These are phyloP conservation scores for Trichoderma erinaceum DNA, from an alignment of 495 filamentous ascomycete genomes.

Conservation along the genomic window DNA sequence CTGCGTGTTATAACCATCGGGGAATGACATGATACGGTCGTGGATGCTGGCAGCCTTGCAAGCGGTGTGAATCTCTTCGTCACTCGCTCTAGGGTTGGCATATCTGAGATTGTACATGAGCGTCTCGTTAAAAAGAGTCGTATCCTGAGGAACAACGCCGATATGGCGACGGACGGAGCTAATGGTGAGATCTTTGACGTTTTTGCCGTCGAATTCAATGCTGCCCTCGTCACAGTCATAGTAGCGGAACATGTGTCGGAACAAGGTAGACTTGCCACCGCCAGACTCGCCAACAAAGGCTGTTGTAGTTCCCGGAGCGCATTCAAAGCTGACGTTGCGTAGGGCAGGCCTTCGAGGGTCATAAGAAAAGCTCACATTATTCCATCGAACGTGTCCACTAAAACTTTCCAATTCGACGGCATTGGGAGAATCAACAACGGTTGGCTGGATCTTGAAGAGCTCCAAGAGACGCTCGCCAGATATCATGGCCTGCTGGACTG, in stretches of 20 bases:
- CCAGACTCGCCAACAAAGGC: constrained; percentile 94
- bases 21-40: constrained; percentile 89
- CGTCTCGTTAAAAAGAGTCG: constrained; percentile 92
- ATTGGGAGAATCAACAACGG: constrained; percentile 63
- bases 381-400: constrained; percentile 75
- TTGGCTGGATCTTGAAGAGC: constrained; percentile 89
- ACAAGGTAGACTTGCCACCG: constrained; percentile 96
- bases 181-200: constrained; percentile 82
- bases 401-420: constrained; percentile 52
- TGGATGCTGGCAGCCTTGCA: constrained; percentile 91
- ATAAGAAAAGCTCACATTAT: constrained; percentile 85
- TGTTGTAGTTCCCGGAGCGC: constrained; percentile 83
- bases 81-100: constrained; percentile 76
- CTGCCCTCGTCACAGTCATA: constrained; percentile 75
- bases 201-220: constrained; percentile 76
- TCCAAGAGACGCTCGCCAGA: constrained; percentile 93
- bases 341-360: constrained; percentile 82
- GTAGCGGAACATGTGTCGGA: constrained; percentile 90
- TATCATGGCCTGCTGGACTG: constrained; percentile 93
- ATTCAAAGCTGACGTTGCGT: constrained; percentile 72
- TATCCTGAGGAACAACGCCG: constrained; percentile 95
- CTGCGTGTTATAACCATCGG: constrained; percentile 84
- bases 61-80: constrained; percentile 84
- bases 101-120: constrained; percentile 96
- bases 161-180: constrained; percentile 87